phyloP scores from a whole-genome alignment of 225 moss, liverwort and hornwort genomes.

The Neckera pumila region DNA sequence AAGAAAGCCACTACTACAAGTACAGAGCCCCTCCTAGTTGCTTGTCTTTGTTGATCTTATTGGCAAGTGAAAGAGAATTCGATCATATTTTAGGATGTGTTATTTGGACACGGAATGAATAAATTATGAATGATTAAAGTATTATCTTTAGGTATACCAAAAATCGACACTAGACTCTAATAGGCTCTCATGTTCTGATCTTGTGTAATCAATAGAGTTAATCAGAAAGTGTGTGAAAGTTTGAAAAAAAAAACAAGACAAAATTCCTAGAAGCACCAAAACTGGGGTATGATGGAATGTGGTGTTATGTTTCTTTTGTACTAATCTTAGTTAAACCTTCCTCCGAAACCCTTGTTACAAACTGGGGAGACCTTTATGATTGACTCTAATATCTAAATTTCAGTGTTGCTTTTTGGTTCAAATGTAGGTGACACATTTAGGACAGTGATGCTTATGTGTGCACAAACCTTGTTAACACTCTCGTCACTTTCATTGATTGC shows the following conservation, averaged over 20 bases:
- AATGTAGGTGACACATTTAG: neutral
- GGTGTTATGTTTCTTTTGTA: too few species aligned
- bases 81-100: neutral
- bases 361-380: too few species aligned
- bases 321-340: too few species aligned
- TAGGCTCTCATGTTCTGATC: neutral
- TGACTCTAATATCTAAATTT: neutral
- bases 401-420: neutral
- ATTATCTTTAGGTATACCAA: neutral
- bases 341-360: too few species aligned
- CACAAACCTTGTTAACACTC: neutral
- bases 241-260: too few species aligned
- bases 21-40: neutral
- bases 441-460: neutral
- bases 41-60: neutral
- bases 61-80: neutral
- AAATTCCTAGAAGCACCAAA: too few species aligned
- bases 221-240: too few species aligned
- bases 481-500: neutral
- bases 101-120: neutral
- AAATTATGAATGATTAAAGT: neutral
- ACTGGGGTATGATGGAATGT: too few species aligned
- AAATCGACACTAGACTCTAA: neutral
- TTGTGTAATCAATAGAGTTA: too few species aligned
- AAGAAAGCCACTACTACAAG: neutral